Evolutionary conservation across 192 early-diverging fungal genomes (phyloP).

Genomic region (Kappamyces sp.): DNA sequence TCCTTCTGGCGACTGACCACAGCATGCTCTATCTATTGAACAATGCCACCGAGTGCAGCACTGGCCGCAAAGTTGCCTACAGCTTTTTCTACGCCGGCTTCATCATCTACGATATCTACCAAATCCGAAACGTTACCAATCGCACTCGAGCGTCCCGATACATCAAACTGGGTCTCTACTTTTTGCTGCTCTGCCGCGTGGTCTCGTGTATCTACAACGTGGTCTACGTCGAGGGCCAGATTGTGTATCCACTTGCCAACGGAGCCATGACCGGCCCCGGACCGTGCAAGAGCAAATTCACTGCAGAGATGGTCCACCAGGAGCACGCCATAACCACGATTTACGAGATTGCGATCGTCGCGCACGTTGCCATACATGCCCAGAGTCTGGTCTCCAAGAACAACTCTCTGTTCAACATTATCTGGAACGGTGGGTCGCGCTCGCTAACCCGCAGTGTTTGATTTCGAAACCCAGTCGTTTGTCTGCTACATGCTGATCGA

Average conservation of each 20-base stretch:
- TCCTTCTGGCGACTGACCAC: neutral
- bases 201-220: neutral
- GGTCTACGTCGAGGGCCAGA: neutral
- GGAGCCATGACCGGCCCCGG: slow-evolving; percentile 1
- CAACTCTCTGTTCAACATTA: neutral
- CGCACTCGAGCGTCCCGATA: neutral
- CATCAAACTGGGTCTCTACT: neutral
- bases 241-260: neutral
- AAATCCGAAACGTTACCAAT: neutral
- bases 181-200: neutral
- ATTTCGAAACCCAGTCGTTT: slow-evolving; percentile 14
- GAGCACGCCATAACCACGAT: slow-evolving; percentile 7
- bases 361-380: neutral
- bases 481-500: slow-evolving; percentile 1
- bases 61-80: slow-evolving; percentile 1
- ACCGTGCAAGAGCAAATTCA: slow-evolving; percentile 7
- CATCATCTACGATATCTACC: slow-evolving; percentile 5
- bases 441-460: neutral
- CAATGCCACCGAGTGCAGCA: neutral
- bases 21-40: slow-evolving; percentile 5
- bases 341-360: neutral
- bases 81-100: neutral
- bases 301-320: neutral
- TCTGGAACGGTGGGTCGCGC: neutral
- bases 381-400: slow-evolving; percentile 1